Conservation (phyloP, 1,284 basidiomycete species). For the Inonotus obliquus region DNA sequence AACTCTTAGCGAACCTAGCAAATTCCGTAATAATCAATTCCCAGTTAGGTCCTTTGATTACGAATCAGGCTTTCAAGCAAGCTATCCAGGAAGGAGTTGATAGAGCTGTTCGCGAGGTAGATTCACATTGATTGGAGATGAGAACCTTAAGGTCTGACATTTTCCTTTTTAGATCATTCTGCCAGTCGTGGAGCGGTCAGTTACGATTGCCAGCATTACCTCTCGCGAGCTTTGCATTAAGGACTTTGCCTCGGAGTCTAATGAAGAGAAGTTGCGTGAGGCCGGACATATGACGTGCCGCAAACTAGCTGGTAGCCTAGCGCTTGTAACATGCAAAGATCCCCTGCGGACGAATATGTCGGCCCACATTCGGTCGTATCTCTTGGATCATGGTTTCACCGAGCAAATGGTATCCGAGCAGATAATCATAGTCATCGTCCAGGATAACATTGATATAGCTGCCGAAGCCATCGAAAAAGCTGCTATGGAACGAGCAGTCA, state of each 20-base stretch:
- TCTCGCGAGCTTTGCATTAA: slow-evolving; percentile 94
- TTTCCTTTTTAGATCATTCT: slow-evolving; percentile 70
- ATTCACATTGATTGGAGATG: slow-evolving; percentile 20
- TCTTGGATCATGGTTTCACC: slow-evolving; percentile 82
- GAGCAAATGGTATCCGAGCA: slow-evolving; percentile 73
- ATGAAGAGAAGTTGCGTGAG: slow-evolving; percentile 86
- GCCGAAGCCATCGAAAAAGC: slow-evolving; percentile 96
- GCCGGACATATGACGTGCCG: slow-evolving; percentile 97
- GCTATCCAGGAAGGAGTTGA: slow-evolving; percentile 91
- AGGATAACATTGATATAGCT: slow-evolving; percentile 93
- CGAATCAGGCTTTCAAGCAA: slow-evolving; percentile 85
- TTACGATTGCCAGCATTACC: slow-evolving; percentile 98
- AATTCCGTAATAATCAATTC: slow-evolving; percentile 78
- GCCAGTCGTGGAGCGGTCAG: slow-evolving; percentile 98
- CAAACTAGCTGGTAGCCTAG: slow-evolving; percentile 94
- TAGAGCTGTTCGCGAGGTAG: slow-evolving; percentile 88
- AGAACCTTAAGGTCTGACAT: slow-evolving; percentile 6
- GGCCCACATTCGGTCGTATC: slow-evolving; percentile 79
- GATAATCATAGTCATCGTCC: slow-evolving; percentile 76
- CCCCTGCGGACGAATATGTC: slow-evolving; percentile 91
- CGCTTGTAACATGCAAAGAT: slow-evolving; percentile 98
- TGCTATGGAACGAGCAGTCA: slow-evolving; percentile 93
- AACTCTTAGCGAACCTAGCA: slow-evolving; percentile 71
- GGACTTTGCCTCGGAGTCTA: slow-evolving; percentile 94
- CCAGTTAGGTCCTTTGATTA: slow-evolving; percentile 67